Base-by-base conservation (phyloP, 441 rosid species). In the California macrophylla region DNA sequence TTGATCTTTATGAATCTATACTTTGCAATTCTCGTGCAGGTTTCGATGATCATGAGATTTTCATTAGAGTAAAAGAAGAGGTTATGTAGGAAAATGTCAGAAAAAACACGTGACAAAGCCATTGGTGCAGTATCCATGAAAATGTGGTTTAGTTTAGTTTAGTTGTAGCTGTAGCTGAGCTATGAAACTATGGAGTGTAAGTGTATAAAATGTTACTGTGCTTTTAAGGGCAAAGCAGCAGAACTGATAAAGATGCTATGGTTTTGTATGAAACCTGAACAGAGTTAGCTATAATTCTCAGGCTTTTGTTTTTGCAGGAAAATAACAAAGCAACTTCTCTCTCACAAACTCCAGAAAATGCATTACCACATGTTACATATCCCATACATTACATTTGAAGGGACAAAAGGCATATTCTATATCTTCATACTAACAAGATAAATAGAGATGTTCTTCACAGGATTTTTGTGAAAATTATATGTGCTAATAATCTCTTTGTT, bases 31-130 rank as follows among this genome's bases (percentile, higher is more conserved):
- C 38, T 69, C 72, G 5, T 76, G 81, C 91, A 94, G 97, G 93
- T 16, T 94, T 91, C 40, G 82, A 84, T 71, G 98, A 91, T 74
- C 70, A 64, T 58, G 96, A 94, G 83, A 88, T 94, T 73, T 89
- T 90, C 69, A 71, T 67, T 58, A 77, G 82, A 66, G 66, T 71
- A 76, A 85, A 80, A 74, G 80, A 71, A 25, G 65, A 74, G 24
- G 29, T 6, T 58, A 2, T 10, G 29, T 89, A 79, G 28, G 84
- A 80, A 15, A 84, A 80, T 72, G 74, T 70, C 29, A 42, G 80
- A 78, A 54, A 74, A 72, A 58, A 58, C n/a, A n/a, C 8, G 28
- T 56, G 60, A 9, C 60, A 40, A 40, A 10, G 47, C 47, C n/a
- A 9, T 12, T 40, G 47, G 15, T 10, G 20, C 54, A 45, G 28